These are phyloP conservation scores for Metschnikowia cubensis DNA, from an alignment of 805 yeast species.

Conservation along the genomic window DNA sequence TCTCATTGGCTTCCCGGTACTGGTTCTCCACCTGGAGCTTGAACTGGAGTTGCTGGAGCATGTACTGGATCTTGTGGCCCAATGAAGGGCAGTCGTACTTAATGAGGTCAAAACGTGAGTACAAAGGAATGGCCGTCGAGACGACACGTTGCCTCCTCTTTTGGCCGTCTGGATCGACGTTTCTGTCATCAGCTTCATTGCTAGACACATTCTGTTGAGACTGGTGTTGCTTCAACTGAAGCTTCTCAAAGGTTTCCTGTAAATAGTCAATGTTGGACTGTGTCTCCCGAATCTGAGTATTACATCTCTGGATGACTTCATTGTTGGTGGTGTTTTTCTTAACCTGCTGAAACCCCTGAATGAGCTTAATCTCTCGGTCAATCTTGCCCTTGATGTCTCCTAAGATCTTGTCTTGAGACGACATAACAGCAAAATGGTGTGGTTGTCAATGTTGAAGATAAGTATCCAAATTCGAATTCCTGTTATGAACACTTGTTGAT, in stretches of 20 bases:
- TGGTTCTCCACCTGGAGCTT: conserved; percentile 92
- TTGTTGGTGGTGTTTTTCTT: conserved; percentile 75
- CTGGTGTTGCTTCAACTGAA: conserved; percentile 34
- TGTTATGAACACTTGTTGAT: not conserved
- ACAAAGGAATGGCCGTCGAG: conserved; percentile 38
- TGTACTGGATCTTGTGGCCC: conserved; percentile 90
- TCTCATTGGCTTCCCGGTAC: conserved; percentile 88
- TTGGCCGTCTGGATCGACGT: conserved; percentile 2
- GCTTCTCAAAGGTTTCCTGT: conserved; percentile 67
- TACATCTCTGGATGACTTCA: conserved; percentile 85
- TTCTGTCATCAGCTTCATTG: conserved; percentile 7
- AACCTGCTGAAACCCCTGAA: conserved; percentile 80
- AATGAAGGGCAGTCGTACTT: conserved; percentile 92
- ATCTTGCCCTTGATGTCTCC: conserved; percentile 80
- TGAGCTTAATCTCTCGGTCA: conserved; percentile 82
- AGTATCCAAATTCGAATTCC: not conserved
- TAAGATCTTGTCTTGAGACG: conserved; percentile 30
- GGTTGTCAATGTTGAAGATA: not conserved
- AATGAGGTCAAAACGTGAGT: conserved; percentile 72
- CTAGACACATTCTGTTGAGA: conserved; percentile 9
- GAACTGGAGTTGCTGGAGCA: conserved; percentile 92
- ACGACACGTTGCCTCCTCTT: conserved; percentile 6
- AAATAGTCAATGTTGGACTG: conserved; percentile 87
- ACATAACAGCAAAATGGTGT: conserved; percentile 7
- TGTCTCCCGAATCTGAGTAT: conserved; percentile 85